Evolutionary conservation across 441 rosid genomes (phyloP), one percentile per base, ranked within the genome.

Genomic region (Brassica balearica): DNA sequence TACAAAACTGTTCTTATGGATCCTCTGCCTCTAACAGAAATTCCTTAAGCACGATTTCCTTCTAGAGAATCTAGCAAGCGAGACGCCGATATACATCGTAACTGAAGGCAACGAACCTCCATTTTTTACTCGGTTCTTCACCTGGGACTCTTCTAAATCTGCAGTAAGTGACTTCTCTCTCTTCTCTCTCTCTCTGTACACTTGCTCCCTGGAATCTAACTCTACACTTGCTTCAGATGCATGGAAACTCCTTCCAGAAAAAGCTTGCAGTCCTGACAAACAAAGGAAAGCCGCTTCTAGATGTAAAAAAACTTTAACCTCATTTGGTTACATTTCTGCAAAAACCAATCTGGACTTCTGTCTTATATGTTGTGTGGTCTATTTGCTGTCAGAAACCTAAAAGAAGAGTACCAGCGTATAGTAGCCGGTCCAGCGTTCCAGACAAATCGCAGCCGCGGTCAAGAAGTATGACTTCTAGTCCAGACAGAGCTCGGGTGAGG

Each of bases 391-490:
- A 94, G 99, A 96, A 94, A 93, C 97, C 93, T 9, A 96, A 96
- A 80, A 84, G 98, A 81, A 90, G 98, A 85, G 83, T 85, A 20
- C 86, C 92, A 38, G 92, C 55, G n/a, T 84, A 87, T 65, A 91
- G 92, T 74, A 98, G 99, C 85, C 87, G 99, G 80, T 91, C 98
- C 34, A 68, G 87, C 64, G 92, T 84, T 65, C 95, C 96, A 6
- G 98, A 96, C 17, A 94, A 96, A 84, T 81, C 94, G 17, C 96
- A 94, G 85, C 80, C 85, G 6, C 97, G 98, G 68, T 94, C 98
- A 11, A 91, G 99, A 87, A 94, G 99, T 81, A 83, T 94, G 90
- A 91, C 99, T 36, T 94, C 85, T 82, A 96, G 97, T 80, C 95
- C 97, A 25, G 99, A 96, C 27, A 88, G 98, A 76, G 92, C 88